These are phyloP conservation scores for Melampsora abietis-canadensis DNA, from an alignment of 1,284 basidiomycete genomes.

Conservation along the genomic window DNA sequence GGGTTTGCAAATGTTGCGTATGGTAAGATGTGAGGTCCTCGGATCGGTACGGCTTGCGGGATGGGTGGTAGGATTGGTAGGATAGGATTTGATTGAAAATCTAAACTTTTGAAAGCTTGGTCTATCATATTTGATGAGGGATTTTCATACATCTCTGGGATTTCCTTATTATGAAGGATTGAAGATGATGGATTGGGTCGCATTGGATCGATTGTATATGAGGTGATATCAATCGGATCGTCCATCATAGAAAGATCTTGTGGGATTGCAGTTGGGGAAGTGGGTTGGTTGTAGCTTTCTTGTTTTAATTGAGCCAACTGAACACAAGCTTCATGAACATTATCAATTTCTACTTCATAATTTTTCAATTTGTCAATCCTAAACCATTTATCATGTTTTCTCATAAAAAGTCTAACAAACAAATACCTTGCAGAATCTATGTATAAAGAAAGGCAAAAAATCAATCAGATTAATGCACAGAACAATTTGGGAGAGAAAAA, in stretches of 20 bases:
- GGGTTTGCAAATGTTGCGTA: too few species aligned
- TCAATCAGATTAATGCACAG: background rate
- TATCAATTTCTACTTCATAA: slow-evolving; percentile 15
- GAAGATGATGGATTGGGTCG: background rate
- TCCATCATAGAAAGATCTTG: background rate
- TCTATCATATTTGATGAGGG: too few species aligned
- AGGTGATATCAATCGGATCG: background rate
- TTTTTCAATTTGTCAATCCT: slow-evolving; percentile 26
- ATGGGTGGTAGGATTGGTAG: background rate
- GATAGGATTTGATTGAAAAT: background rate
- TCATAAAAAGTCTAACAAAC: slow-evolving; percentile 38
- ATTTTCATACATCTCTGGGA: background rate
- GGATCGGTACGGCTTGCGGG: background rate
- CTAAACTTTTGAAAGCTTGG: too few species aligned
- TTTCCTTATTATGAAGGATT: background rate
- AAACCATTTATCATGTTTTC: slow-evolving; percentile 40
- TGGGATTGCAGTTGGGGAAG: background rate
- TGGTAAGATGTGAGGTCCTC: background rate
- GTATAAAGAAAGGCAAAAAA: background rate
- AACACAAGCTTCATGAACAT: slow-evolving; percentile 12
- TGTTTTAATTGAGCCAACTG: background rate
- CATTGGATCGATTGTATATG: background rate
- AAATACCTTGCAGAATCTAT: slow-evolving; percentile 28
- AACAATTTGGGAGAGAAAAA: too few species aligned
- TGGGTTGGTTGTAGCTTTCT: background rate